Evolutionary conservation across 129 eudicot species (phyloP).

Genomic region (Escallonia herrerae): DNA sequence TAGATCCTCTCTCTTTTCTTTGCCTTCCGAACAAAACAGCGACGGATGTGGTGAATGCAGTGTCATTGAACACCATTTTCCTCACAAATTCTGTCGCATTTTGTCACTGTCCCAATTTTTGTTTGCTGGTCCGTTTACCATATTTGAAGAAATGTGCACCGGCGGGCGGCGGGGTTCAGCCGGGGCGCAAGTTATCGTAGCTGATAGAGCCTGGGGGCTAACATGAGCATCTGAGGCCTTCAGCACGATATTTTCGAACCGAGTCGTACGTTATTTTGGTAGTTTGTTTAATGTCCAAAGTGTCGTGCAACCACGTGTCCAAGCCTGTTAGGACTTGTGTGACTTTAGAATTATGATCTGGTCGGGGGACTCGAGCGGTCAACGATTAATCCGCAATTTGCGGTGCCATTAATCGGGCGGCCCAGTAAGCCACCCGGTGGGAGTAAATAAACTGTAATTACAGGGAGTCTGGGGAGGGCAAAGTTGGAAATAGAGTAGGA

Average conservation of each 20-base stretch:
- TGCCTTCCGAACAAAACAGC: neutral
- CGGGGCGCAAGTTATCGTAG: constrained; percentile 9
- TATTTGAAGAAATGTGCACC: no score
- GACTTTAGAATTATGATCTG: constrained; percentile 8
- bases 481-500: no score
- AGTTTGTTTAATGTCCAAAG: neutral
- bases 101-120: no score
- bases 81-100: no score
- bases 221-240: constrained; percentile 4
- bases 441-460: no score
- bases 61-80: no score
- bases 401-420: constrained; percentile 3
- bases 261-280: constrained; percentile 1
- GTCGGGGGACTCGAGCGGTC: constrained; percentile 15
- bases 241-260: neutral
- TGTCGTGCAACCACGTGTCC: constrained; percentile 7
- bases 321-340: neutral
- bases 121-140: no score
- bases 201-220: neutral
- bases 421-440: neutral
- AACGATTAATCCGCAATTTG: constrained; percentile 12
- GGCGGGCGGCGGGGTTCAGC: no score
- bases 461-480: no score
- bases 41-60: no score
- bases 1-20: neutral